Conservation (phyloP, 306 rosid genomes). For the Medicago lupulina region DNA sequence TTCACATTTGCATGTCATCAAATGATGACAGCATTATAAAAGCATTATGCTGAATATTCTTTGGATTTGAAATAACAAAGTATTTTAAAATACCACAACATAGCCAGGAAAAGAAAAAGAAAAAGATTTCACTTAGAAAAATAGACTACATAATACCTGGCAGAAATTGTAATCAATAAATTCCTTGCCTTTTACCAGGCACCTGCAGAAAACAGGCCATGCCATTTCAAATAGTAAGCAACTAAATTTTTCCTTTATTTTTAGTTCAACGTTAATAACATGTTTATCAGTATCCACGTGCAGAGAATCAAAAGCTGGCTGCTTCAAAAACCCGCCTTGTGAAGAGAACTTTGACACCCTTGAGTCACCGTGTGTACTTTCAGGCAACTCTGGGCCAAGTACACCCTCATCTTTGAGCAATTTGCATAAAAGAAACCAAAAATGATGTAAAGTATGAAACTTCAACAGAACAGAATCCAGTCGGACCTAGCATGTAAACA, state of each 20-base stretch:
- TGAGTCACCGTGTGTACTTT: conserved; percentile 43
- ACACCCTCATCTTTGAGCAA: conserved; percentile 67
- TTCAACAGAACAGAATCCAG: conserved; percentile 69
- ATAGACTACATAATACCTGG: conserved; percentile 63
- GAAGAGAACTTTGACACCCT: conserved; percentile 57
- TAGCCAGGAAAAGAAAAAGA: background rate
- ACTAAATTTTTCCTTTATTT: conserved; percentile 57
- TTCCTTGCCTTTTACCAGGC: conserved; percentile 81
- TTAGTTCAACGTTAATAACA: conserved; percentile 48
- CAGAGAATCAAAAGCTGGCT: conserved; percentile 60
- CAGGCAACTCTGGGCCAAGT: conserved; percentile 44
- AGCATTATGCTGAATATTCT: background rate
- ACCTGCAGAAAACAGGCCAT: conserved; percentile 78
- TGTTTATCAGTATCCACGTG: conserved; percentile 47
- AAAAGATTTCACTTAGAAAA: conserved; percentile 14
- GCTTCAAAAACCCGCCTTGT: conserved; percentile 92
- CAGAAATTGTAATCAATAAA: conserved; percentile 68
- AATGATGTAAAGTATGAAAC: conserved; percentile 82
- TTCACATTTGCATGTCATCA: conserved; percentile 24
- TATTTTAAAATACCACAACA: background rate
- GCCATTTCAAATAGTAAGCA: conserved; percentile 68
- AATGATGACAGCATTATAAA: conserved; percentile 31
- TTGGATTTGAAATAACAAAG: conserved; percentile 10
- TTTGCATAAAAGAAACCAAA: conserved; percentile 89
- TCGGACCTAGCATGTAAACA: conserved; percentile 68